Evolutionary conservation across 139 green algal genomes (phyloP).

Genomic region (Volvox africanus): DNA sequence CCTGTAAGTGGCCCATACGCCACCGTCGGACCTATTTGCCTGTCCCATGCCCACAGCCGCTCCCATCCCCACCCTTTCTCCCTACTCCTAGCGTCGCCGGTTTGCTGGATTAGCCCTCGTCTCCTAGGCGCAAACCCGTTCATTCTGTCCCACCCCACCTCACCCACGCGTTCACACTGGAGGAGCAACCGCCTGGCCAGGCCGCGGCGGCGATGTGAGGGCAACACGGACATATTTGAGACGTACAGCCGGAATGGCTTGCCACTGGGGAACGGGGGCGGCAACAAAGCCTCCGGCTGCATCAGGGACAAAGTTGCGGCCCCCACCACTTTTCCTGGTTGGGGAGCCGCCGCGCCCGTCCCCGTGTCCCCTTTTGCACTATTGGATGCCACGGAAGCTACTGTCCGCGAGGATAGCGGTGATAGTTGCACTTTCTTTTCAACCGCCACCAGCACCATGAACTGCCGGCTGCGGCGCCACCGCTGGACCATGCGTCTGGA

Average conservation of each 20-base stretch:
- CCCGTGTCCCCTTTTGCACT: not conserved
- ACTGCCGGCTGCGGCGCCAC: constrained; percentile 47
- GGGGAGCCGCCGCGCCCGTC: not conserved
- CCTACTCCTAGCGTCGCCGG: too few species aligned
- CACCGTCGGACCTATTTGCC: too few species aligned
- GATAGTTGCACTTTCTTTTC: not conserved
- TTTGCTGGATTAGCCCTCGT: too few species aligned
- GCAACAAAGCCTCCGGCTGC: constrained; percentile 73
- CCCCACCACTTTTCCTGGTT: not conserved
- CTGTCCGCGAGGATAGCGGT: not conserved
- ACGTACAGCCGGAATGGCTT: constrained; percentile 73
- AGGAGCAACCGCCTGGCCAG: constrained; percentile 65
- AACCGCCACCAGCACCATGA: constrained; percentile 37
- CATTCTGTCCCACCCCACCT: not conserved
- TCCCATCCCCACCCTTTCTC: too few species aligned
- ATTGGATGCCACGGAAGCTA: not conserved
- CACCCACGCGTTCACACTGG: constrained; percentile 68
- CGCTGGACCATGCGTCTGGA: constrained; percentile 33
- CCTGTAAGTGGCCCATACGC: too few species aligned
- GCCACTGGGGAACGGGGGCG: constrained; percentile 76
- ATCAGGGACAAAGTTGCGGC: constrained; percentile 56
- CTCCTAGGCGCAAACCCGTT: too few species aligned
- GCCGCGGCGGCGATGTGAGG: constrained; percentile 58
- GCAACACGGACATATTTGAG: constrained; percentile 77
- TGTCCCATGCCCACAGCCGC: too few species aligned